Evolutionary conservation across 495 filamentous ascomycete species (phyloP).

Genomic region (Penicillium egyptiacum): DNA sequence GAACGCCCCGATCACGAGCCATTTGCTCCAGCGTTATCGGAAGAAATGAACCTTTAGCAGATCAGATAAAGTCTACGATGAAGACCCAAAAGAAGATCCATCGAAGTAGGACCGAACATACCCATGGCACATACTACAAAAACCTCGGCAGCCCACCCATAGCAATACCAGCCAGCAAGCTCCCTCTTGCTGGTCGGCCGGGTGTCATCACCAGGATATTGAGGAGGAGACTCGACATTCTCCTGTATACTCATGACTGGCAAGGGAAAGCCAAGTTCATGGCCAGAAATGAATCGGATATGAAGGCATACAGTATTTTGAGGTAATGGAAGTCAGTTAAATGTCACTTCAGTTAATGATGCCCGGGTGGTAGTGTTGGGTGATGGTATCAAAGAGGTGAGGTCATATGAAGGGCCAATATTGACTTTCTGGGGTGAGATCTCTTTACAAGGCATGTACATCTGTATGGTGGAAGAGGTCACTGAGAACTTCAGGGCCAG

Average conservation of each 20-base stretch:
- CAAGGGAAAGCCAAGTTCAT: constrained; percentile 5
- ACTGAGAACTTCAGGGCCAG: neutral
- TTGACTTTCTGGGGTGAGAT: neutral
- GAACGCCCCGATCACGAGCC: constrained; percentile 82
- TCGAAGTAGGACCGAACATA: constrained; percentile 34
- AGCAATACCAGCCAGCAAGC: constrained; percentile 91
- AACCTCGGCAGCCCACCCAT: constrained; percentile 96
- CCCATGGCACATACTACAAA: constrained; percentile 91
- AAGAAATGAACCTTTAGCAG: constrained; percentile 75
- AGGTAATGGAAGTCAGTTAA: neutral
- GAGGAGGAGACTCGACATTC: constrained; percentile 31
- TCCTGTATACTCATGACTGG: constrained; percentile 28
- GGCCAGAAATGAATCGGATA: neutral
- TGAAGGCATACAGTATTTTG: neutral
- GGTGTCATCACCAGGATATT: constrained; percentile 82
- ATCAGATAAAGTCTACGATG: constrained; percentile 7
- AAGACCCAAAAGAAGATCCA: constrained; percentile 2
- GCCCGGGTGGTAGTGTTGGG: neutral
- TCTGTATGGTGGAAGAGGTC: neutral
- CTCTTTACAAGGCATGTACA: neutral
- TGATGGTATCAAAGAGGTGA: constrained; percentile 7
- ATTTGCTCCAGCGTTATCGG: constrained; percentile 95
- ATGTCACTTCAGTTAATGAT: neutral
- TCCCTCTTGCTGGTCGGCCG: constrained; percentile 84
- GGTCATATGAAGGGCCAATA: constrained; percentile 1